Base-by-base conservation (phyloP, 306 rosid species). In the Myrica gale region DNA sequence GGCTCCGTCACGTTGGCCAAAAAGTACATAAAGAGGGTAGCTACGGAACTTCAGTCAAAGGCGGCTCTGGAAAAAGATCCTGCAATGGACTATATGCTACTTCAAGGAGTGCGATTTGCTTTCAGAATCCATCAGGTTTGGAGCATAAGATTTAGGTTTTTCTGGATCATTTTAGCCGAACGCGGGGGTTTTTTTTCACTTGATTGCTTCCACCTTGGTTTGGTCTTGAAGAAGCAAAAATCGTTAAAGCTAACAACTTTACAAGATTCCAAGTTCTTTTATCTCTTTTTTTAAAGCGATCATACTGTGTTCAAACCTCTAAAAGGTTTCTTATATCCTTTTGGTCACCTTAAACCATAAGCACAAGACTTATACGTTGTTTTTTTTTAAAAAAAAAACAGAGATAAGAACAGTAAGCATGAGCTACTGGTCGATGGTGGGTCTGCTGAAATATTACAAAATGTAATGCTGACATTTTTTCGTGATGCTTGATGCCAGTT, bases 31-130 rank as follows among this genome's bases (percentile, higher is more conserved):
- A 95, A 89, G 86, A 90, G 96, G 86, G 93, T 90, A 61, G 98
- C 98, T 23, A 85, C 87, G 97, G 98, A 95, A 73, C 96, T 95
- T 82, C 98, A 95, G 72, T 86, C 84, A 63, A 95, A 90, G 87
- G 90, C 96, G 53, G 84, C 96, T 77, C 53, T 81, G 43, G 98
- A 92, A 71, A 95, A 95, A 85, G 98, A 95, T 80, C 97, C 97
- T 55, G 97, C 96, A 19, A 92, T 95, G 97, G 97, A 95, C 84
- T 95, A 95, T 82, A 89, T 95, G 96, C 90, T 95, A 73, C 98
- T 95, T 72, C 98, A 95, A 83, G 98, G 98, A 85, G 98, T 95
- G 84, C 88, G 98, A 90, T 95, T 92, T 85, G 98, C 98, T 65
- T 95, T 95, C 81, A 88, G 98, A 84, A 90, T 95, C 74, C 98